Evolutionary conservation across 2,329 filamentous ascomycete species (phyloP), one percentile per base, ranked within the genome.

Genomic region (Truncatella angustata): DNA sequence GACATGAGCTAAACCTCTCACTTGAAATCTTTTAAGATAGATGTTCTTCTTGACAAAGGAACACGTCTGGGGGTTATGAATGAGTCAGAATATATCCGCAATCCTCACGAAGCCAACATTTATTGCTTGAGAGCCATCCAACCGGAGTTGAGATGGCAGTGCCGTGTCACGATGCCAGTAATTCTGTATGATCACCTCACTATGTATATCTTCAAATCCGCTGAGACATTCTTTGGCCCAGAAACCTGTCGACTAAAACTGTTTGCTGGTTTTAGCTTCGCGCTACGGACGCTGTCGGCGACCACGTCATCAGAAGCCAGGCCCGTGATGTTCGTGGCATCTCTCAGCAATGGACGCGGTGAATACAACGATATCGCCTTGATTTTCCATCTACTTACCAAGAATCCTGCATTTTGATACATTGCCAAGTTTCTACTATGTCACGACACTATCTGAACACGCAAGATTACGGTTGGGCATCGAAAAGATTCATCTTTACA

Each of bases 71-170:
- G 55, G 3, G 50, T 53, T 21, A 24, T 43, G 7, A 23, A 30
- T 4, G 28, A 50, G 5, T 40, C 48, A 11, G 53, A 53, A 4
- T 57, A 57, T n/a, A 39, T 57, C 12, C 46, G 50, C 18, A 53
- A 43, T 24, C 30, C 21, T n/a, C 32, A 42, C 24, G 55, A 55
- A 36, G 50, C 53, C n/a, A 55, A 57, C 35, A 42, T 49, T 7
- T 57, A 53, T 39, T 54, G 55, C 20, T 51, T 57, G 46, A 50
- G 55, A 42, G 55, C 55, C n/a, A 36, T 57, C 23, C 52, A 57
- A 37, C 53, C 55, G 36, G 53, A 57, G 30, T 47, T 57, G 5
- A 11, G 53, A 20, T n/a, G 49, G 26, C 49, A 28, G 10, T 43
- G 34, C 30, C 50, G 50, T 10, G 45, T 26, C 10, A 18, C 39